Evolutionary conservation across 192 early-diverging fungal genomes (phyloP).

Genomic region (Spinellus fusiger): DNA sequence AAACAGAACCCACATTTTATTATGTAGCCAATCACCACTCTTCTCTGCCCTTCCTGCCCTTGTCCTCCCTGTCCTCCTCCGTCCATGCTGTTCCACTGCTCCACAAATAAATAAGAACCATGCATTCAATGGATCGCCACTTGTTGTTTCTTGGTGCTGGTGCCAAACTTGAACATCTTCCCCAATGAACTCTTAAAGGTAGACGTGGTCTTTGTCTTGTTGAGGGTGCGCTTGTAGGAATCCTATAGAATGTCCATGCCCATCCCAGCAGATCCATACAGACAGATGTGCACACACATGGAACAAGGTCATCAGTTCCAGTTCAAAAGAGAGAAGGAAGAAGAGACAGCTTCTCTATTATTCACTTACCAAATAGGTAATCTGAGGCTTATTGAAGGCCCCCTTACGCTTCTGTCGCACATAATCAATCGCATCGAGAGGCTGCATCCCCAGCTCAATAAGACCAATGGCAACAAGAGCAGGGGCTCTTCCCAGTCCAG

Average conservation of each 20-base stretch:
- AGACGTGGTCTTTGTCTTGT: conserved; percentile 12
- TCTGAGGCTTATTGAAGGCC: conserved; percentile 76
- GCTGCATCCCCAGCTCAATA: conserved; percentile 73
- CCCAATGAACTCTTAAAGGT: conserved; percentile 27
- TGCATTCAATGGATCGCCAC: conserved; percentile 20
- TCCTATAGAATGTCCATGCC: conserved; percentile 10
- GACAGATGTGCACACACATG: not conserved
- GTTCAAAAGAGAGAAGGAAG: not conserved
- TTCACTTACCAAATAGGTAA: conserved; percentile 46
- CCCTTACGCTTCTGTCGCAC: conserved; percentile 71
- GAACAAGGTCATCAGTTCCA: no score
- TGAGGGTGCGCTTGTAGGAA: conserved; percentile 28
- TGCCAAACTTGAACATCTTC: conserved; percentile 36
- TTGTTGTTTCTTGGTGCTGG: conserved; percentile 15
- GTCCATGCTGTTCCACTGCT: no score
- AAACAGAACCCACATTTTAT: no score
- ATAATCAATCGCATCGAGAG: conserved; percentile 67
- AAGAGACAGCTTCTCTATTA: not conserved
- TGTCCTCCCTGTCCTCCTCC: no score
- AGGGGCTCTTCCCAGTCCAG: conserved; percentile 91
- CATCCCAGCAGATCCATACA: not conserved
- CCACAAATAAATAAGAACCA: not conserved
- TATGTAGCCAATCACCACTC: no score
- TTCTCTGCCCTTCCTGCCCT: no score
- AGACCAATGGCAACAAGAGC: conserved; percentile 80